Conservation (phyloP, 306 rosid genomes). For the Betula pendula region DNA sequence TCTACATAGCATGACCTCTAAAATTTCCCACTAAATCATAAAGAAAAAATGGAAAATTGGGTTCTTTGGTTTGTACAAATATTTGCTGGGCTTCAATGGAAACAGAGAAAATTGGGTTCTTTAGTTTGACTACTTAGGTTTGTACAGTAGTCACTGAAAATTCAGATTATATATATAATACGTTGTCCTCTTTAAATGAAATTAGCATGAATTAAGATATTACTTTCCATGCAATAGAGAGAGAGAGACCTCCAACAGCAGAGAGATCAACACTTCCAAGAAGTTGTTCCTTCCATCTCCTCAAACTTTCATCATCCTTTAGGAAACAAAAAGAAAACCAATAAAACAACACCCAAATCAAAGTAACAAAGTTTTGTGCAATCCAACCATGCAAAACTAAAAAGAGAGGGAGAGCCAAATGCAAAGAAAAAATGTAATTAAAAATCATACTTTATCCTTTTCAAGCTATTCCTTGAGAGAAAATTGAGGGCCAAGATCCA, state of each 20-base stretch:
- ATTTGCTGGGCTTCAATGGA: neutral
- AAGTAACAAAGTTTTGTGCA: neutral
- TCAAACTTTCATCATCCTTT: conserved; percentile 86
- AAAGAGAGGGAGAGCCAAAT: conserved; percentile 8
- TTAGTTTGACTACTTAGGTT: no score
- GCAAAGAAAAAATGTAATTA: neutral
- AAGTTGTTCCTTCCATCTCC: conserved; percentile 90
- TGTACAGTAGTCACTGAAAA: neutral
- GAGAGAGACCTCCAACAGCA: conserved; percentile 61
- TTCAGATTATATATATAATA: neutral
- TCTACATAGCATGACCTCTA: neutral
- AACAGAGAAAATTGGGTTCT: no score
- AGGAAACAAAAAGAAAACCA: conserved; percentile 12
- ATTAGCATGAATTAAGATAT: neutral
- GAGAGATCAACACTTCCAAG: conserved; percentile 79
- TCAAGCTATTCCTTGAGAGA: conserved; percentile 92
- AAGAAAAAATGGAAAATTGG: neutral
- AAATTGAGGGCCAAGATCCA: conserved; percentile 79
- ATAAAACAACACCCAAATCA: neutral
- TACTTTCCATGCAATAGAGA: no score
- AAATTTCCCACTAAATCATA: conserved; percentile 3
- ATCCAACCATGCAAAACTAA: neutral
- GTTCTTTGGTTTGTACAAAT: neutral
- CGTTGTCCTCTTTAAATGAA: neutral
- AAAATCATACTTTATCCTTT: conserved; percentile 65